Conservation (phyloP, 2,329 filamentous ascomycete genomes). For the Exophiala oligosperma region DNA sequence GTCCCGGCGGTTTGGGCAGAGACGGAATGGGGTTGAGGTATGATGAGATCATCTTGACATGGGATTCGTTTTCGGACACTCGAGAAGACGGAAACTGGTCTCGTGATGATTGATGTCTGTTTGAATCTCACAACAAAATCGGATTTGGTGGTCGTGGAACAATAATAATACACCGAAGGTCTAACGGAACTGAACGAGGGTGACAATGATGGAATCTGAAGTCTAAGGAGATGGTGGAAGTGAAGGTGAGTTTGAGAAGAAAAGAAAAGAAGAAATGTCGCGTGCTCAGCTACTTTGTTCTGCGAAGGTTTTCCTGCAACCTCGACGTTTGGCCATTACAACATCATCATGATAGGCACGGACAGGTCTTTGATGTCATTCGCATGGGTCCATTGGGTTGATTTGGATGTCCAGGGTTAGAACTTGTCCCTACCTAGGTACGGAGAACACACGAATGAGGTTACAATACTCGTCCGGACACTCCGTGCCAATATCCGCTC, state of each 20-base stretch:
- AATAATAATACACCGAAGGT: not conserved
- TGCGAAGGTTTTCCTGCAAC: slow-evolving; percentile 4
- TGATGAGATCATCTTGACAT: slow-evolving; percentile 23
- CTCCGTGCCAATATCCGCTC: too few relatives aligned
- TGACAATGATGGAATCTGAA: too few relatives aligned
- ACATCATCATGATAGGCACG: not conserved
- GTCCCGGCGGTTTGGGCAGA: slow-evolving; percentile 75
- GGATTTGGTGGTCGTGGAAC: not conserved
- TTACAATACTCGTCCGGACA: too few relatives aligned
- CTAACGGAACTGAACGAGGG: too few relatives aligned
- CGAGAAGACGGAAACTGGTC: slow-evolving; percentile 12
- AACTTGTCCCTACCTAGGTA: too few relatives aligned
- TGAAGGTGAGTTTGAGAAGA: not conserved
- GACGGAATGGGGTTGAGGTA: slow-evolving; percentile 58
- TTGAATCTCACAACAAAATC: too few relatives aligned
- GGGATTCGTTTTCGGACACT: not conserved
- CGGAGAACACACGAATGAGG: too few relatives aligned
- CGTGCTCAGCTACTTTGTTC: slow-evolving; percentile 22
- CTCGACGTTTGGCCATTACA: too few relatives aligned
- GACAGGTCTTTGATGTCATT: slow-evolving; percentile 11
- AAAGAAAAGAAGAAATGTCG: slow-evolving; percentile 2
- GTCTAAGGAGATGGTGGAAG: too few relatives aligned
- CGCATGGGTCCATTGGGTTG: too few relatives aligned
- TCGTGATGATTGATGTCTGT: slow-evolving; percentile 3
- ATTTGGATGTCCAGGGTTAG: too few relatives aligned